Percentiles rank a stretch among this genome's conserved stretches.
phyloP scores from a whole-genome alignment of 2,329 filamentous ascomycete species.

The Fusarium circinatum region DNA sequence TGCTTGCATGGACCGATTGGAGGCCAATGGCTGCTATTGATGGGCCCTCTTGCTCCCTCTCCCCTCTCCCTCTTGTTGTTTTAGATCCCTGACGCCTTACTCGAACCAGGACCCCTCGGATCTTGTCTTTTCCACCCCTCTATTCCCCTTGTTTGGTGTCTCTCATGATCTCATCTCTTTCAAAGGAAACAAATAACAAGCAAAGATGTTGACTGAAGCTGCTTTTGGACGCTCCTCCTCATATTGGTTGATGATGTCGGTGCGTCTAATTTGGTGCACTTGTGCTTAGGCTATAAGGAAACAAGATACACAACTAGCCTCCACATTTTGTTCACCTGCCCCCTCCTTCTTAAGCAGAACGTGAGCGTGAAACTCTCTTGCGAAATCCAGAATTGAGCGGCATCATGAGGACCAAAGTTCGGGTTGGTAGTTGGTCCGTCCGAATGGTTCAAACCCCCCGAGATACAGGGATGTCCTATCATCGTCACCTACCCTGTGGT shows the following conservation, averaged over 20 bases:
- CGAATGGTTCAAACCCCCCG: not conserved
- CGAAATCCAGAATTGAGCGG: slow-evolving; percentile 7
- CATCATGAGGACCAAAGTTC: slow-evolving; percentile 8
- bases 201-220: not conserved
- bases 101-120: not conserved
- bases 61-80: not conserved
- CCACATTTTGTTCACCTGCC: not conserved
- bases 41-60: not conserved
- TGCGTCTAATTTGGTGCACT: too few relatives aligned
- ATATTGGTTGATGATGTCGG: not conserved
- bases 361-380: slow-evolving; percentile 8
- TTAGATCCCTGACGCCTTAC: not conserved
- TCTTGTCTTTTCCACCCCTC: not conserved
- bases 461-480: not conserved
- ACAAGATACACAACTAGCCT: not conserved
- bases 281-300: not conserved
- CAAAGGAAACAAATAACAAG: not conserved
- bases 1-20: slow-evolving; percentile 32
- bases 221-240: not conserved
- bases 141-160: not conserved
- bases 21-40: not conserved
- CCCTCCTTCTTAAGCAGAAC: not conserved
- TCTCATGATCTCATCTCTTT: not conserved
- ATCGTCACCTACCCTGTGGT: slow-evolving; percentile 14
- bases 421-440: not conserved